A percentile compares a stretch with the other conserved stretches of the same genome.
phyloP scores from a whole-genome alignment of 148 eudicot species.

The Vaccinium myrtillus region DNA sequence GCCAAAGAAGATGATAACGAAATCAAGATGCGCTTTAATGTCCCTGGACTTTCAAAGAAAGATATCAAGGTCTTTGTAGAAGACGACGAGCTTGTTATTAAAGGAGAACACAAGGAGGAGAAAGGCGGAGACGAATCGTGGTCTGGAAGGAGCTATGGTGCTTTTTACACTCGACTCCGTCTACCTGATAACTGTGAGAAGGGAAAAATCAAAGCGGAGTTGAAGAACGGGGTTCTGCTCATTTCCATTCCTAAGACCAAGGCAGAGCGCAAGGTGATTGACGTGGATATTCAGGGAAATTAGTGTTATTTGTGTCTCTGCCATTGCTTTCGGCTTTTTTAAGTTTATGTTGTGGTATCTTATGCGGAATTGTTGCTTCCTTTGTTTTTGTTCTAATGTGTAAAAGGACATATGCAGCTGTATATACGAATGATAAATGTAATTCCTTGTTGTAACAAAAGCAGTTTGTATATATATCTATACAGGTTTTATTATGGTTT shows the following conservation, averaged over 20 bases:
- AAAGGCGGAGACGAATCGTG: slow-evolving; percentile 36
- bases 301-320: too few species aligned
- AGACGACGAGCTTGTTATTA: slow-evolving; percentile 55
- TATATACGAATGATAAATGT: neutral
- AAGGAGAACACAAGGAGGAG: slow-evolving; percentile 45
- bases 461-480: neutral
- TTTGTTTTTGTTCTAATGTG: neutral
- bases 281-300: slow-evolving; percentile 48
- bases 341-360: neutral
- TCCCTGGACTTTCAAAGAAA: slow-evolving; percentile 72
- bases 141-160: slow-evolving; percentile 40
- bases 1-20: slow-evolving; percentile 58
- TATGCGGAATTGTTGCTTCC: neutral
- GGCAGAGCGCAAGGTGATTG: slow-evolving; percentile 54
- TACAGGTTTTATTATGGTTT: neutral
- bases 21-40: slow-evolving; percentile 77
- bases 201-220: slow-evolving; percentile 65
- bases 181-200: slow-evolving; percentile 62
- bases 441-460: neutral
- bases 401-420: neutral
- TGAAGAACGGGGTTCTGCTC: slow-evolving; percentile 71
- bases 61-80: slow-evolving; percentile 60
- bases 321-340: neutral
- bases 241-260: slow-evolving; percentile 57
- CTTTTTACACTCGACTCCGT: slow-evolving; percentile 46